Conservation (phyloP, 352 stramenopile species). For the Globisporangium nunn region DNA sequence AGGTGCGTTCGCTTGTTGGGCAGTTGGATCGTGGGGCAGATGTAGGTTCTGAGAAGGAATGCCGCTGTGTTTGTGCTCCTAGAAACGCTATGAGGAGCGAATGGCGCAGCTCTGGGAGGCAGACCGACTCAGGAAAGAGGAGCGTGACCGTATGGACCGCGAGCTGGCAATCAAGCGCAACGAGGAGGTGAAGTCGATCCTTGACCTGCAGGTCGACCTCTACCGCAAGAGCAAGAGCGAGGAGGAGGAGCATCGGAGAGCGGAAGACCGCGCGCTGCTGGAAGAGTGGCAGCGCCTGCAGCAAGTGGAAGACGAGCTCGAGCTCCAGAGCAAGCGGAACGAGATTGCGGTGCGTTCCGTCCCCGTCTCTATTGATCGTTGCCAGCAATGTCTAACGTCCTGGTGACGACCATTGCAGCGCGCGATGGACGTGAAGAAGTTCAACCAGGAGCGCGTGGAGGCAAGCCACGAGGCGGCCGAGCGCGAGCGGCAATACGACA, state of each 20-base stretch:
- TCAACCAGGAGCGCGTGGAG: slow-evolving; percentile 65
- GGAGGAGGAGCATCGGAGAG: slow-evolving; percentile 27
- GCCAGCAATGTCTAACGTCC: not conserved
- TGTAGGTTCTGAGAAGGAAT: not conserved
- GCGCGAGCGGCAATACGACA: slow-evolving; percentile 64
- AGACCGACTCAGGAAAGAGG: slow-evolving; percentile 70
- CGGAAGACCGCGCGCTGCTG: slow-evolving; percentile 47
- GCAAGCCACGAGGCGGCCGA: slow-evolving; percentile 28
- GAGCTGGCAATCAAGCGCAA: slow-evolving; percentile 43
- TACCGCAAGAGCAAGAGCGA: slow-evolving; percentile 40
- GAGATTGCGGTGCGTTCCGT: slow-evolving; percentile 31
- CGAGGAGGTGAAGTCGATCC: slow-evolving; percentile 64
- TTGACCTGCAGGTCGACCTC: slow-evolving; percentile 70
- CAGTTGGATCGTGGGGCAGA: too few relatives aligned
- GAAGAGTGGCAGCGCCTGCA: slow-evolving; percentile 54
- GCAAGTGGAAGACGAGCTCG: slow-evolving; percentile 55
- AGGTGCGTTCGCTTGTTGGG: slow-evolving; percentile 17
- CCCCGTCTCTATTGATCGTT: not conserved
- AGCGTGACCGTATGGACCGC: slow-evolving; percentile 45
- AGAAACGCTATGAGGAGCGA: slow-evolving; percentile 35
- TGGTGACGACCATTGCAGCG: slow-evolving; percentile 15
- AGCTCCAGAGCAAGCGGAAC: slow-evolving; percentile 38
- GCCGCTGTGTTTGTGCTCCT: not conserved
- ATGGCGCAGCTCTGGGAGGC: slow-evolving; percentile 73
- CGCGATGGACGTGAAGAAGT: slow-evolving; percentile 64